Conservation (phyloP, 2,329 filamentous ascomycete genomes). For the Fusarium vanettenii region DNA sequence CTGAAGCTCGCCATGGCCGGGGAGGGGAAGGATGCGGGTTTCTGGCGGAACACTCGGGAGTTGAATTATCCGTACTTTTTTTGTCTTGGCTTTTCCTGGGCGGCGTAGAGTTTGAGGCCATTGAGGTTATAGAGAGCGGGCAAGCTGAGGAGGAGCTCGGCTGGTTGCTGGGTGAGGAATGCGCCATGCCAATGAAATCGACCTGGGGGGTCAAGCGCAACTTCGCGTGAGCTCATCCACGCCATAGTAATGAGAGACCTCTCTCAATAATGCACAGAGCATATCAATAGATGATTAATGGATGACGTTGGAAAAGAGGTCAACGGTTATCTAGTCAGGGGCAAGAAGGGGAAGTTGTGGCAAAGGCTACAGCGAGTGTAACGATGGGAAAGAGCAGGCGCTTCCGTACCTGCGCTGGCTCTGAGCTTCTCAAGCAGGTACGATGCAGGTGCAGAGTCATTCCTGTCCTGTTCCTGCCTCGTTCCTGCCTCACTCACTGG, state of each 20-base stretch:
- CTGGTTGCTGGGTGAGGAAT: constrained; percentile 26
- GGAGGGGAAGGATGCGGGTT: not conserved
- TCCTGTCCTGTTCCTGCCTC: constrained; percentile 5
- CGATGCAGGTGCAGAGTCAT: not conserved
- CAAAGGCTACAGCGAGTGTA: not conserved
- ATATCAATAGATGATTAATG: not conserved
- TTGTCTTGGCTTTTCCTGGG: constrained; percentile 2
- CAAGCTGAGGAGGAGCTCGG: not conserved
- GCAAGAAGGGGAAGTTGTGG: not conserved
- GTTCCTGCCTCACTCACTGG: constrained; percentile 2
- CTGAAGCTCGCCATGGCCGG: not conserved
- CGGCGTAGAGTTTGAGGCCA: constrained; percentile 30
- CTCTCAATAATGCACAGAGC: not conserved
- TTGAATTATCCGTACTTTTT: not conserved
- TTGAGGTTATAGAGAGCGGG: not conserved
- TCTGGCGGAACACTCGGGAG: not conserved
- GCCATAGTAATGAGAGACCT: not conserved
- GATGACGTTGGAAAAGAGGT: not conserved
- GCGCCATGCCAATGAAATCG: constrained; percentile 12
- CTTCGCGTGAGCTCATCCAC: not conserved
- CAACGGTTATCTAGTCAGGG: not conserved
- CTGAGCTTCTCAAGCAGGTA: constrained; percentile 1
- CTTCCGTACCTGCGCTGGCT: constrained; percentile 21
- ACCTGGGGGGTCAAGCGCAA: not conserved
- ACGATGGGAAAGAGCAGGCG: not conserved